These are phyloP conservation scores for Lachnellula subtilissima DNA, from an alignment of 2,329 filamentous ascomycete species.

Conservation along the genomic window DNA sequence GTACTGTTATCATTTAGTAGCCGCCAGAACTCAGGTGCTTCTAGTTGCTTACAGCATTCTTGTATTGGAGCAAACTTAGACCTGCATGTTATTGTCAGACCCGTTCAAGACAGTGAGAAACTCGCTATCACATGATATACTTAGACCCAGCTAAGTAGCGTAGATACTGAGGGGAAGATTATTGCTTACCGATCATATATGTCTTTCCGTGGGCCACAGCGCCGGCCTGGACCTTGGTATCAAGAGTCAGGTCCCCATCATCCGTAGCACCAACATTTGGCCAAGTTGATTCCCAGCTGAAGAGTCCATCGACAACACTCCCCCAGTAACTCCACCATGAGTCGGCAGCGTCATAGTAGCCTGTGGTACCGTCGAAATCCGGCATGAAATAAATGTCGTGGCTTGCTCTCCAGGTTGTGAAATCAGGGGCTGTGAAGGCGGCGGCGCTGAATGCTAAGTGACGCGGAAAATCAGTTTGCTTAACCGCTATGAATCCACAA, in stretches of 20 bases:
- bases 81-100: neutral
- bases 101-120: no score
- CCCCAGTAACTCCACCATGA: constrained; percentile 31
- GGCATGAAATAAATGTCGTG: constrained; percentile 32
- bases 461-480: no score
- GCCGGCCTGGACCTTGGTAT: neutral
- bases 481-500: no score
- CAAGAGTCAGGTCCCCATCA: constrained; percentile 23
- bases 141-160: no score
- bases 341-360: constrained; percentile 31
- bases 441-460: no score
- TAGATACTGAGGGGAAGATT: neutral
- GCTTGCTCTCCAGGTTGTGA: no score
- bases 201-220: constrained; percentile 26
- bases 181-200: constrained; percentile 33
- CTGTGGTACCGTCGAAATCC: constrained; percentile 28
- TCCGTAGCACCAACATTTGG: constrained; percentile 30
- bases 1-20: constrained; percentile 11
- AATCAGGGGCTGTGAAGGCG: no score
- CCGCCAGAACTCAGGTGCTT: no score
- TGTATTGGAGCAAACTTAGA: constrained; percentile 14
- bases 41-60: constrained; percentile 13
- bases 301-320: constrained; percentile 33
- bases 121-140: no score
- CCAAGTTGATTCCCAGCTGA: constrained; percentile 37